Percentiles rank a stretch among this genome's conserved stretches.
phyloP scores from a whole-genome alignment of 2,329 filamentous ascomycete genomes.

The Stemphylium lycopersici region DNA sequence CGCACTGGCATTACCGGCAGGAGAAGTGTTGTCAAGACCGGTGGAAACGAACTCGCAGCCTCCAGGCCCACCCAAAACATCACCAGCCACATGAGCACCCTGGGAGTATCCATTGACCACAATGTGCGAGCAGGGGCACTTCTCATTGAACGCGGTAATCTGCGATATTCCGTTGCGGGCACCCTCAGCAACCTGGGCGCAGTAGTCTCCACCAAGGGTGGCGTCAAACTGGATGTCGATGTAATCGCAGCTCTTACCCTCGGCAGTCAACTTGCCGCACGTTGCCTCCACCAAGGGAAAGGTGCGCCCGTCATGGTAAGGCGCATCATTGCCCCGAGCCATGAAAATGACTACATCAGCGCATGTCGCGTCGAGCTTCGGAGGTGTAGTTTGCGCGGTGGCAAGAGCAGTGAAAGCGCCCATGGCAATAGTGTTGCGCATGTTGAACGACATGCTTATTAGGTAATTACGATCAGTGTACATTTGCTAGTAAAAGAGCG shows the following conservation, averaged over 20 bases:
- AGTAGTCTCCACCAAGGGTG: constrained; percentile 23
- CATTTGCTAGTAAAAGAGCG: background rate
- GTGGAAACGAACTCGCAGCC: constrained; percentile 21
- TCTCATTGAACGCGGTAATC: constrained; percentile 61
- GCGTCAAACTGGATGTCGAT: constrained; percentile 28
- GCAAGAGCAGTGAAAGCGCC: constrained; percentile 24
- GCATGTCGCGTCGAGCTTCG: constrained; percentile 29
- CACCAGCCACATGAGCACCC: constrained; percentile 65
- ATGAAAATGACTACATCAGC: constrained; percentile 31
- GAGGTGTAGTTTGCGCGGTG: constrained; percentile 31
- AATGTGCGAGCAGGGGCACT: constrained; percentile 62
- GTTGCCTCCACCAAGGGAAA: constrained; percentile 26
- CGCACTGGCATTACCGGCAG: constrained; percentile 30
- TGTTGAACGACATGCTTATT: constrained; percentile 31
- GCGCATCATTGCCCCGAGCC: constrained; percentile 31
- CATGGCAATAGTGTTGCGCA: constrained; percentile 25
- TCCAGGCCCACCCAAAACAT: constrained; percentile 59
- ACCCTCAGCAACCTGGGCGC: constrained; percentile 26
- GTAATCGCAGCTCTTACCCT: constrained; percentile 31
- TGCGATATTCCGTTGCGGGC: constrained; percentile 26
- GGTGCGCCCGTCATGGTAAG: constrained; percentile 29
- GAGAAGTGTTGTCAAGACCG: constrained; percentile 24
- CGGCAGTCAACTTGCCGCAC: constrained; percentile 27
- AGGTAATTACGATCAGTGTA: constrained; percentile 14
- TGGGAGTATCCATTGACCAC: constrained; percentile 66